Evolutionary conservation across 1,139 yeast species (phyloP).

Genomic region (Pichia sp.): DNA sequence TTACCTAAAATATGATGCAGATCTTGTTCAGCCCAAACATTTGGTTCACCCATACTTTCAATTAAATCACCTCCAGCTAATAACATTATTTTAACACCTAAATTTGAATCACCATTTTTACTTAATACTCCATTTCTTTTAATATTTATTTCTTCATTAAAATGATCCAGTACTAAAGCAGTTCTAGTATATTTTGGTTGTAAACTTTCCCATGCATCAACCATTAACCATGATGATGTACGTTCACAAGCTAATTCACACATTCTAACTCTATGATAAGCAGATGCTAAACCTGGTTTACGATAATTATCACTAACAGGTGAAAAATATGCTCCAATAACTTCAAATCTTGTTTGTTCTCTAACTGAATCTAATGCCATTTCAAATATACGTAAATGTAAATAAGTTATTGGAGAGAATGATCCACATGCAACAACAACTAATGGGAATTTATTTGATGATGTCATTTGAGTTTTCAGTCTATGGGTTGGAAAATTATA

Average conservation of each 20-base stretch:
- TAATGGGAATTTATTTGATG: constrained; percentile 76
- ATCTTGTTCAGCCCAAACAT: constrained; percentile 97
- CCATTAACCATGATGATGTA: constrained; percentile 96
- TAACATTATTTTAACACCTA: constrained; percentile 88
- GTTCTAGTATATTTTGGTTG: constrained; percentile 91
- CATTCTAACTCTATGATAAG: constrained; percentile 91
- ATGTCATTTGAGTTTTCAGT: constrained; percentile 62
- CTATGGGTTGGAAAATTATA: constrained; percentile 86
- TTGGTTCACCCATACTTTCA: constrained; percentile 99
- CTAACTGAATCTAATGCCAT: constrained; percentile 92
- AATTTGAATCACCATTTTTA: constrained; percentile 53
- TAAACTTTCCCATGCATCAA: constrained; percentile 97
- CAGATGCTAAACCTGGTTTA: constrained; percentile 86
- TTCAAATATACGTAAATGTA: constrained; percentile 94
- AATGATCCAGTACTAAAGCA: constrained; percentile 92
- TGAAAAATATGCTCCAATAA: constrained; percentile 94
- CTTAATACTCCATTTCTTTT: constrained; percentile 74
- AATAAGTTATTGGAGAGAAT: constrained; percentile 89
- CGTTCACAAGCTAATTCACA: constrained; percentile 97
- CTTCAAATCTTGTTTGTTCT: constrained; percentile 90
- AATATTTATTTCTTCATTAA: constrained; percentile 89
- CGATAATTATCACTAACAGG: constrained; percentile 94
- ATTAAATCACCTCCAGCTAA: constrained; percentile 97
- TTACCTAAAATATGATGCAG: constrained; percentile 91
- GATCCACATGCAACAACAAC: constrained; percentile 97